A percentile compares a stretch with the other conserved stretches of the same genome.
Conservation (phyloP, 2,329 filamentous ascomycete species). For the Claviceps africana region DNA sequence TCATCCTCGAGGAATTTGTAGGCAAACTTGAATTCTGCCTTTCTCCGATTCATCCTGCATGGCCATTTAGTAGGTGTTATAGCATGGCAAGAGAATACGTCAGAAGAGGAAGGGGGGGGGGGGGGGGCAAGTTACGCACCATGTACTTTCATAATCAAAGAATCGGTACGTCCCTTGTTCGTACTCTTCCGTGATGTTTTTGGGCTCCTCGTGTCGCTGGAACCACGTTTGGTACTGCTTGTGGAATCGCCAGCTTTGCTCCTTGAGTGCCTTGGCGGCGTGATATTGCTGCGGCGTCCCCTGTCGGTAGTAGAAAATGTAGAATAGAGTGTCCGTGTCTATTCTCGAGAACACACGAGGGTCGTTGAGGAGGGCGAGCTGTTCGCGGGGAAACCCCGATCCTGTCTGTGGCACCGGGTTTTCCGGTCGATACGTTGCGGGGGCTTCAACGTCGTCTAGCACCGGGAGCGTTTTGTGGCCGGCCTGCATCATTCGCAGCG, state of each 20-base stretch:
- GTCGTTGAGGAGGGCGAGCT: constrained; percentile 84
- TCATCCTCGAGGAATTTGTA: constrained; percentile 98
- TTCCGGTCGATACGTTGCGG: constrained; percentile 72
- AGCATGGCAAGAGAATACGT: not conserved
- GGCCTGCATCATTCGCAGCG: constrained; percentile 59
- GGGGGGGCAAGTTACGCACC: constrained; percentile 44
- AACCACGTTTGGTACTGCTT: constrained; percentile 99
- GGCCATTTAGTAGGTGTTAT: constrained; percentile 8
- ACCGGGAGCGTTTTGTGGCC: constrained; percentile 66
- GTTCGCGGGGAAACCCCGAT: constrained; percentile 81
- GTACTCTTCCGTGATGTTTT: constrained; percentile 96
- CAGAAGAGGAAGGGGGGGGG: no score
- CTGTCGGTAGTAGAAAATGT: constrained; percentile 98
- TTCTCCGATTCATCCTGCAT: constrained; percentile 89
- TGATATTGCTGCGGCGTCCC: constrained; percentile 91
- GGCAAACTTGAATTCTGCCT: constrained; percentile 95
- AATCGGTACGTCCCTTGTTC: constrained; percentile 98
- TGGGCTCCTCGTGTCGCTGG: constrained; percentile 93
- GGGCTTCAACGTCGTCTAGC: constrained; percentile 64
- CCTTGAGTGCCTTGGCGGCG: constrained; percentile 91
- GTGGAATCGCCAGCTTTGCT: constrained; percentile 97
- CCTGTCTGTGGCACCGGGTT: constrained; percentile 61
- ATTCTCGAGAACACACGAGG: constrained; percentile 75
- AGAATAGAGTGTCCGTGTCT: constrained; percentile 92
- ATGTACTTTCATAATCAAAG: constrained; percentile 98